Base-by-base conservation (phyloP, 176 grass and related monocot genomes). In the Aegilops speltoides region DNA sequence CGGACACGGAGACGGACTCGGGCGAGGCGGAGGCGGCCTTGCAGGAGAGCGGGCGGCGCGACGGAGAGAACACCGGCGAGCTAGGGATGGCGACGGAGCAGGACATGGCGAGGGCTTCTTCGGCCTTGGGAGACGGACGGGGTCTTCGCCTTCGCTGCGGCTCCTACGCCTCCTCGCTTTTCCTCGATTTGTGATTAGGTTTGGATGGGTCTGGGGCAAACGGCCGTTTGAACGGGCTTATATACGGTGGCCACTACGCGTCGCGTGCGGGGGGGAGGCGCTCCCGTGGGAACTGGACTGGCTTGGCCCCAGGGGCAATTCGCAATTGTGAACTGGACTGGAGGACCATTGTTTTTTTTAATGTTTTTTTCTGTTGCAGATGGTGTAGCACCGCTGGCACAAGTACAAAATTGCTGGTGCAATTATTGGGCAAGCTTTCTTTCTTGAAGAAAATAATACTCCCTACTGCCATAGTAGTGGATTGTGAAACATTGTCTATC, bases 31-130 rank as follows among this genome's bases (percentile, higher is more conserved):
- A 88, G 29, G 82, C 31, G 31, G 89, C 92, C 90, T 97, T 99
- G 90, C 92, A 94, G 19, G 94, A 94, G 80, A 91, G 86, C 78
- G 89, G 10, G 83, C 93, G 91, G 57, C 92, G 89, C 10, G 97
- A 97, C 8, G 97, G 92, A 1, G 97, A 99, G 92, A 99, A 99
- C 8, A 91, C 92, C 50, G 97, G 97, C 45, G 97, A 95, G 83
- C 84, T 99, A 31, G 94, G 92, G 75, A 99, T 93, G 12, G 90
- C 92, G n/a, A 99, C 89, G 25, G 94, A 87, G 87, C 97, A 98
- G 34, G 97, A 88, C 97, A 99, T 99, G 36, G 26, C 68, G 62
- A 8, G 64, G 63, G 23, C 50, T 54, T 19, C 16, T 54, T 54
- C 50, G 56, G 81, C 32, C 54, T 61, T 62, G 10, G 20, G 23